Evolutionary conservation across 108 stramenopile genomes (phyloP), one percentile per base, ranked within the genome.

Genomic region (Cylindrotheca closterium): DNA sequence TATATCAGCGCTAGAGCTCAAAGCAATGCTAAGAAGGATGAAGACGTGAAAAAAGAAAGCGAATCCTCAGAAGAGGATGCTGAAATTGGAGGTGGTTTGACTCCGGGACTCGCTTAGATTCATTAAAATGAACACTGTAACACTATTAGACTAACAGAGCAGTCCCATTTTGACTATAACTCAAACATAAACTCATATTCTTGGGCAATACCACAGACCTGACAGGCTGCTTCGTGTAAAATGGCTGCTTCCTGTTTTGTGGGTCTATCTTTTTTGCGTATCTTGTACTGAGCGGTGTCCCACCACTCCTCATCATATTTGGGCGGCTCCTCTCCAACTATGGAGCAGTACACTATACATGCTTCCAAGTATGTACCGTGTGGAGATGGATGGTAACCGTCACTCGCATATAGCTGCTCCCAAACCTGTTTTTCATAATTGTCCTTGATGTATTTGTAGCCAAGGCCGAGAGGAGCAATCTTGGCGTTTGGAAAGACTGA

Each of bases 401-500:
- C 78, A 15, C 26, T 24, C 1, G 61, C 58, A 50, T 77, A 79
- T 17, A 84, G 33, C 23, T 53, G 53, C 31, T 58, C 17, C 77
- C 77, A 84, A 17, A 80, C 4, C 29, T 51, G 60, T 17, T 3
- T 52, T 27, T 37, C 45, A 26, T 66, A 47, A 2, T 55, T 22
- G n/a, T n/a, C n/a, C n/a, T n/a, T n/a, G 32, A 47, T 46, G 7
- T 37, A n/a, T 37, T 51, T 52, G 59, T 60, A 90, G 32, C 85
- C 88, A 5, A 73, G 45, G 2, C 88, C 88, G 2, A 90, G 81
- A 1, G 83, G 88, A 1, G 88, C 85, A 32, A 90, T 71, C 54
- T 42, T 48, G 58, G 62, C 68, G 28, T 65, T 52, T 18, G 4
- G 58, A 79, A 85, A 8, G 30, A 73, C 5, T 37, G 27, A 10